Base-by-base conservation (phyloP, 2,329 filamentous ascomycete genomes). In the Pestalotiopsis sp. region DNA sequence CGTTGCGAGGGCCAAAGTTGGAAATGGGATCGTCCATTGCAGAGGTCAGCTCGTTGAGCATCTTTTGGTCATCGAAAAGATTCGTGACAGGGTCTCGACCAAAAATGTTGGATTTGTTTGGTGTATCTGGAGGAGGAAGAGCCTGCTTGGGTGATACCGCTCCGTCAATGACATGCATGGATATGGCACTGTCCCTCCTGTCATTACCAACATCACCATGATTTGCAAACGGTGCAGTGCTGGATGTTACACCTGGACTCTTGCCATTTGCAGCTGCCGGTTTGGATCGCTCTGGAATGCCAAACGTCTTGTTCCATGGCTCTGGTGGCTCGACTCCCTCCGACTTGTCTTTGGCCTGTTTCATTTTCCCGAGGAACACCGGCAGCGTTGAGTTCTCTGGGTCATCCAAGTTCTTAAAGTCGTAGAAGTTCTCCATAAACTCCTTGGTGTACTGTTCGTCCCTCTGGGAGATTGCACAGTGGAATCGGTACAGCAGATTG, bases 401-500 rank as follows among this genome's bases (percentile, higher is more conserved):
- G 13, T 49, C 36, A 7, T 57, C 12, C 5, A 27, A 57, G 3
- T 65, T 9, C 13, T 52, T 88, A 84, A 1, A 87, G 74, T 1
- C 13, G n/a, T 49, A 14, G 41, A 6, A 17, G 61, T 85, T 81
- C 5, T 80, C 76, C 74, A 88, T 87, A 71, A 86, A 81, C 14
- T 85, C 80, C 60, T 90, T 83, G 20, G 87, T 88, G 88, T 89
- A 92, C 56, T 83, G 81, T 74, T 91, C 88, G 70, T 92, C 90
- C 25, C 84, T 83, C 70, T 85, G 81, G 3, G 87, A 89, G 64
- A 91, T 86, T 57, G 85, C 86, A 1, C 86, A 87, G 77, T 92
- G 90, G 83, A 88, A 92, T 31, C 90, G 83, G 74, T 92, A 92
- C 1, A 92, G 81, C 36, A 92, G 80, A 69, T 92, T 92, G 79